Base-by-base conservation (phyloP, 352 stramenopile genomes). In the Albugo laibachii region DNA sequence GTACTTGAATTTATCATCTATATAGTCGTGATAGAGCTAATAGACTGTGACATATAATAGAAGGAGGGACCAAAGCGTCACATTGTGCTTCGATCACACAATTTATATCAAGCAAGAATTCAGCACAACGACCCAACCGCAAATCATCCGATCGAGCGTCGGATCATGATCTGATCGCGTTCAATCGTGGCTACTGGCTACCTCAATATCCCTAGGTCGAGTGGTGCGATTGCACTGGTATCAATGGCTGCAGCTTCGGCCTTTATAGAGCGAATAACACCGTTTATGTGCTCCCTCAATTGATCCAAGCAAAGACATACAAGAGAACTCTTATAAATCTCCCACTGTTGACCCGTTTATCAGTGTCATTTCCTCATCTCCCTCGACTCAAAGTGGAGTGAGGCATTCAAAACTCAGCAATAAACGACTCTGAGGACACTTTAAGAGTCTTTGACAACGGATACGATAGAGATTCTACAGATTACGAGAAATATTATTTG, bases 171-270 rank as follows among this genome's bases (percentile, higher is more conserved):
- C 65, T 99, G 19, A 92, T 98, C 48, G 94, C 95, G 15, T 99
- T 99, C 65, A 94, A 99, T 68, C 95, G 99, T 62, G 95, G 95
- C 12, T 98, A 98, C 56, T 97, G 89, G 59, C 62, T 99, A 24
- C 83, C 94, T 16, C 87, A 96, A 51, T 85, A 87, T 36, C 58
- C 96, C 13, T 86, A 98, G 57, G 96, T 98, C 18, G 94, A 78
- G 16, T 97, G 93, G 87, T 97, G 94, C 57, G 92, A 98, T 62
- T 98, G 93, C 97, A 91, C 55, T 99, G 95, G 95, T 91, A 97
- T 46, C 92, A 97, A 60, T 98, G 92, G 91, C 86, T 87, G 10
- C 93, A 98, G 59, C 65, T 91, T 19, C 54, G 69, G 27, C 48
- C 92, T 34, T 66, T 72, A 10, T 52, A 87, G 34, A 84, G 70